These are phyloP conservation scores for Marchantia polymorpha DNA, from an alignment of 225 moss, liverwort and hornwort species.

Conservation along the genomic window DNA sequence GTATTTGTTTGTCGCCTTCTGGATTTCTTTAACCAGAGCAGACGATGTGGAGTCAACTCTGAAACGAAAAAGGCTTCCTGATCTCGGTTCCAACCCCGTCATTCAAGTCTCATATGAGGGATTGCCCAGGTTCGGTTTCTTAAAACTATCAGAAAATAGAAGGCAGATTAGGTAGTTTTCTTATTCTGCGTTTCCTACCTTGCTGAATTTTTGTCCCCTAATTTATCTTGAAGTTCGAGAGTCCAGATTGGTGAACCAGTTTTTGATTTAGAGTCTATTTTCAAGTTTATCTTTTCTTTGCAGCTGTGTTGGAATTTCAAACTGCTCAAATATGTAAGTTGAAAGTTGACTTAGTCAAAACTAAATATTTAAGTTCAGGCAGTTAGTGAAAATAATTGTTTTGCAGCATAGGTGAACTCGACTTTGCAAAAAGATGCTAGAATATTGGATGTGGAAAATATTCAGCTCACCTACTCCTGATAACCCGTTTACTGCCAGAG, in stretches of 20 bases:
- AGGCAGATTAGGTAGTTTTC: background rate
- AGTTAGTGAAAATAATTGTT: no score
- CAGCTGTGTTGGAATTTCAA: background rate
- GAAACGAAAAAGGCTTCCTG: conserved; percentile 34
- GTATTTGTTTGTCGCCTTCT: background rate
- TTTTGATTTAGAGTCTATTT: background rate
- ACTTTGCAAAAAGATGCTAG: no score
- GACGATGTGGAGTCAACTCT: conserved; percentile 8
- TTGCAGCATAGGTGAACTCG: no score
- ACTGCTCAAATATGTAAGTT: no score
- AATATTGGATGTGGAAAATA: no score
- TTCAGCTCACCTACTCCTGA: background rate
- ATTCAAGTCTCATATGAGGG: conserved; percentile 35
- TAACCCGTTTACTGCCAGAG: conserved; percentile 35
- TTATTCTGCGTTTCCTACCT: background rate
- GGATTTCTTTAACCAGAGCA: background rate
- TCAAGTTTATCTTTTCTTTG: background rate
- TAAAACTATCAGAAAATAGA: background rate
- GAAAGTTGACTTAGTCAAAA: no score
- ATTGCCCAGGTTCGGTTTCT: conserved; percentile 32
- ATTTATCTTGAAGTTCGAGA: background rate
- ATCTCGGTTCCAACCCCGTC: conserved; percentile 24
- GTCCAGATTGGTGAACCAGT: background rate
- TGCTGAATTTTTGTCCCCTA: background rate
- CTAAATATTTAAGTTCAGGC: no score